Conservation (phyloP, 2,329 filamentous ascomycete genomes). For the Paecilomyces formosus region DNA sequence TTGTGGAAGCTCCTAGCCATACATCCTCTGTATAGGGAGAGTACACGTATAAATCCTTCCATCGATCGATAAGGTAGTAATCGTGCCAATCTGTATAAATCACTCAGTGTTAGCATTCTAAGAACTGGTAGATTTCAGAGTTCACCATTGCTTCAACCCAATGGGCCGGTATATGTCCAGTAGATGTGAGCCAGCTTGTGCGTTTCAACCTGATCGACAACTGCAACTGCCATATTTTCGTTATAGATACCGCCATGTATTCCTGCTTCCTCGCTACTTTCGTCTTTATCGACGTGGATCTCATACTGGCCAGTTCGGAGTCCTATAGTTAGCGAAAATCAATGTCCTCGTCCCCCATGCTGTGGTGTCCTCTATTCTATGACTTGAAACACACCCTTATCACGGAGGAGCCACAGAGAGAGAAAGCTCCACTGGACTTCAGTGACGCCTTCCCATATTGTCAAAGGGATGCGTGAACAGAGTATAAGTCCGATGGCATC, state of each 20-base stretch:
- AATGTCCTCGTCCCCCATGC: no score
- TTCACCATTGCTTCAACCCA: background rate
- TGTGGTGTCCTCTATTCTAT: no score
- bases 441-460: background rate
- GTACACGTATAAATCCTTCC: no score
- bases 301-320: background rate
- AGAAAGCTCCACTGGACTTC: background rate
- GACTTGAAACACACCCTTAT: background rate
- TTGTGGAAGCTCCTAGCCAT: no score
- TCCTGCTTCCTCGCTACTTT: background rate
- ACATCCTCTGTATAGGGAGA: no score
- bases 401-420: background rate
- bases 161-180: background rate
- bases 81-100: no score
- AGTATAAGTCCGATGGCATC: background rate
- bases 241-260: background rate
- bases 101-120: no score
- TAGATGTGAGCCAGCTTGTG: background rate
- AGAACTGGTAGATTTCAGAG: no score
- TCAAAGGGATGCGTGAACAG: background rate
- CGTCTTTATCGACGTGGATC: background rate
- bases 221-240: background rate
- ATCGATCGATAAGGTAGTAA: no score
- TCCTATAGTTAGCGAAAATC: background rate
- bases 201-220: background rate